Evolutionary conservation across 1,139 yeast genomes (phyloP), one percentile per base, ranked within the genome.

Genomic region (Taphrina flavorubra): DNA sequence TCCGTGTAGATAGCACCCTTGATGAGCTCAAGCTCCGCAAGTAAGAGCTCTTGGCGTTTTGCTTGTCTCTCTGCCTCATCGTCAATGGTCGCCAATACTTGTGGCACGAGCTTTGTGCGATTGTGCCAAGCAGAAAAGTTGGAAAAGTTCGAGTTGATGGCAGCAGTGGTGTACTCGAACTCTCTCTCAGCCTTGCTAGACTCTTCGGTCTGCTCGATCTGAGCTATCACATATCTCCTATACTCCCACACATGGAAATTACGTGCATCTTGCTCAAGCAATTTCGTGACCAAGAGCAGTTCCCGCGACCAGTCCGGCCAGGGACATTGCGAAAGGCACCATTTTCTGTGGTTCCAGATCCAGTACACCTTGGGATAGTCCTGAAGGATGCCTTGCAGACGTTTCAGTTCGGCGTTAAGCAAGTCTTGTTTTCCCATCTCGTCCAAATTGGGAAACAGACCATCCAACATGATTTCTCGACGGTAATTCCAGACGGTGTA

Each of bases 111-210:
- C 71, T 86, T 87, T 8, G 92, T 84, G 71, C 99, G 81, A 76
- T 91, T 90, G 78, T 94, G 97, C 97, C 97, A 92, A 13, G 99
- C 98, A 1, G 97, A 90, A 76, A 89, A 94, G 77, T 94, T 95
- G 65, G 97, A 90, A 69, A 92, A 90, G 78, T 94, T 90, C 69
- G 82, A 84, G 74, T 89, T 89, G 75, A 92, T 90, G 79, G 88
- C 89, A 68, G 81, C 77, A 0, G 94, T 89, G 2, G 98, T 91
- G 78, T 86, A 94, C 31, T 83, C 83, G 73, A 90, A 87, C 78
- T 95, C 99, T 6, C 79, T 76, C 56, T 81, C 74, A 11, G 78
- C 75, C 69, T 78, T 64, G 67, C 75, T 80, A 70, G 65, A 75
- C 39, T 68, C 78, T 70, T 75, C 74, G 6, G 72, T 73, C n/a